Evolutionary conservation across 2,329 filamentous ascomycete genomes (phyloP), one percentile per base, ranked within the genome.

Genomic region (Phaeosphaeriaceae sp.): DNA sequence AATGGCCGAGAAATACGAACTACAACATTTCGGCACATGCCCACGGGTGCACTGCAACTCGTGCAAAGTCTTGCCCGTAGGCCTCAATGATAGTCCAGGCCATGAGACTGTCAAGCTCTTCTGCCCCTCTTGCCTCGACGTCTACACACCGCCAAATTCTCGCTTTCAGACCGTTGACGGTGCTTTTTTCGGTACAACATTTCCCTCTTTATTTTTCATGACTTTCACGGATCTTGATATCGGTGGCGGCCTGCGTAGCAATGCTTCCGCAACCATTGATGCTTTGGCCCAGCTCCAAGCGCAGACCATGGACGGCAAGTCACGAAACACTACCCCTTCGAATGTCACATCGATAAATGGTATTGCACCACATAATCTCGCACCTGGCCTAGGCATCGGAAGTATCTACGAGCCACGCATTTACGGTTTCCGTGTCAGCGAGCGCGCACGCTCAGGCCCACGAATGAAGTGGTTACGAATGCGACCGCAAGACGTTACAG

Each of bases 1-100:
- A 73, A 99, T 99, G 94, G 91, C 92, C 56, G 94, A 99, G 76
- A 99, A 99, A 75, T 99, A 97, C 79, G 93, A 97, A 75, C 83
- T 96, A 40, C 89, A 92, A 54, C 93, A 99, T 77, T 99, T 99
- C 70, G 94, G 94, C 44, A 87, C 88, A 62, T 99, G 94, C 73
- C 94, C 94, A n/a, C 86, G 94, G 51, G 95, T 93, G 50, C 87
- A 93, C 76, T 99, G 94, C 81, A 89, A 92, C 65, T 88, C 89
- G 52, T 89, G 91, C 58, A 88, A 93, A 66, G 94, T 96, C 12
- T 83, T 99, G 4, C 94, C 94, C 1, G 93, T 99, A 16, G 94
- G 94, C 30, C 84, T 94, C 54, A 96, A 91, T 50, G 94, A 99
- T 74, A 94, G 93, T 39, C 93, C 94, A 0, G 94, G 94, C 58